Base-by-base conservation (phyloP, 148 eudicot genomes). In the Diospyros kaki region DNA sequence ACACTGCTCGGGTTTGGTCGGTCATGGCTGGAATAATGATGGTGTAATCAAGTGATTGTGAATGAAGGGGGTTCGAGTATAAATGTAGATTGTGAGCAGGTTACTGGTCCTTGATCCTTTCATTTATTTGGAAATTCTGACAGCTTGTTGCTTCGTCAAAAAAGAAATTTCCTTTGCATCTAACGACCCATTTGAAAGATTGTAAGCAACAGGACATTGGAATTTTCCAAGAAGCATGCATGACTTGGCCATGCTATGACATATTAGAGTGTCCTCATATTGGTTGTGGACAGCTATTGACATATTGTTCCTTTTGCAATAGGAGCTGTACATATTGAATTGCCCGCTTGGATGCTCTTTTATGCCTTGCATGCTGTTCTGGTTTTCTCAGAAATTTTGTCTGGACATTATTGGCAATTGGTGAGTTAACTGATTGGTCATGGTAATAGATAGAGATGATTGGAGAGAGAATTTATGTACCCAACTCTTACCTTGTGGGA, bases 161-260 rank as follows among this genome's bases (percentile, higher is more conserved):
- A 54, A 67, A 67, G 70, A 45, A 67, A 67, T 67, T 67, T 54
- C 39, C 70, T 67, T 67, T n/a, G 70, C 2, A 12, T 4, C 67
- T 41, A 64, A 41, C 67, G 18, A 64, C 46, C 12, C 0, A 66
- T 66, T 44, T 7, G 12, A 8, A 18, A 67, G 18, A 40, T 67
- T 54, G 70, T 67, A 45, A 48, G 54, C 54, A 6, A 3, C 70
- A 67, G 48, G 13, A 13, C 17, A 3, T 0, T 15, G 18, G 6
- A 44, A 42, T 42, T 44, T 12, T 5, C 51, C 44, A 2, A 13
- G 48, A 64, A 42, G 5, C 15, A 43, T 44, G 3, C 3, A 5
- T 43, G 68, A 9, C 15, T 65, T 6, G 18, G 68, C 46, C 7
- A 38, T 14, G 44, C 44, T 1, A 55, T 55, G 2, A 9, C 13